Evolutionary conservation across 2,329 filamentous ascomycete genomes (phyloP), one percentile per base, ranked within the genome.

Genomic region (Cordyceps farinosa): DNA sequence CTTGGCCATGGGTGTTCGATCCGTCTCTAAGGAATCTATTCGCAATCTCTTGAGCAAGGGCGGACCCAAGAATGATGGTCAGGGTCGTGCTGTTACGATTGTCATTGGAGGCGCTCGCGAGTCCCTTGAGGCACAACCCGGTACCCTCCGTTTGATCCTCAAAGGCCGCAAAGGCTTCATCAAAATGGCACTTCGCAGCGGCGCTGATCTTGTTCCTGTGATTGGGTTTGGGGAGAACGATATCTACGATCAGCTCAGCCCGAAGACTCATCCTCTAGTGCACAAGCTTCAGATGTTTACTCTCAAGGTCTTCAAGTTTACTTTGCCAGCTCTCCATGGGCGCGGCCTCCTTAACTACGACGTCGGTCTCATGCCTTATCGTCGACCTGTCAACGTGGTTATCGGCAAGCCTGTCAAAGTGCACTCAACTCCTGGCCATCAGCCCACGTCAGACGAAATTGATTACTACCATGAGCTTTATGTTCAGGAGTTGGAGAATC

Each of bases 291-390:
- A 99, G 77, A 87, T 97, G 79, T 78, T 92, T 34, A 80, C 96
- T 63, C 94, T 98, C 77, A 90, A 89, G 69, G 80, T 90, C 6
- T 87, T 96, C 81, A 96, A 96, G 58, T 99, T 97, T 71, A 98
- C 95, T 0, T 83, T 98, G 11, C 93, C 95, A 1, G 84, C 96
- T 34, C 90, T 97, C 70, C 92, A 97, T 74, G 94, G 93, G 3
- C 80, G 93, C 32, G 94, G 94, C 13, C 88, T 98, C 47, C 97
- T 98, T 78, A 99, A 99, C 76, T 98, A 99, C 73, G 95, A 99
- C 74, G 91, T 97, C 15, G 95, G 95, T 4, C 79, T 98, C 70
- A 92, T 98, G 91, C 95, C 95, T 0, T 98, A 97, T 75, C 87
- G 95, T 13, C 83, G 88, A 57, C 89, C 92, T 11, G 80, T 99